phyloP scores from a whole-genome alignment of 257 asterid species.

The Solanum commersonii region DNA sequence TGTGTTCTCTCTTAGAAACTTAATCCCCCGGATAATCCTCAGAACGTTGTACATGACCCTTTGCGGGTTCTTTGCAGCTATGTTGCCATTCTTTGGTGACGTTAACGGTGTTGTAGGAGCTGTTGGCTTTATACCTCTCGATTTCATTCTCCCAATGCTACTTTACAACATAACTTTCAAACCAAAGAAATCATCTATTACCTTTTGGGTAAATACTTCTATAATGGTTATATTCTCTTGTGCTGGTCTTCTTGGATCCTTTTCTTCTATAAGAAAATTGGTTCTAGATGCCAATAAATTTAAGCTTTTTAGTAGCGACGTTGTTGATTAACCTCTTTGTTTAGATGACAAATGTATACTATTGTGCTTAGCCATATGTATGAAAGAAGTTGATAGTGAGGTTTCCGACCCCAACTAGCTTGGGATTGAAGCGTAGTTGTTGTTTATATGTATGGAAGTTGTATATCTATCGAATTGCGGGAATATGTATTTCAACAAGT shows the following conservation, averaged over 20 bases:
- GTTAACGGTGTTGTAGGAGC: constrained; percentile 87
- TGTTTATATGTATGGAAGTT: neutral
- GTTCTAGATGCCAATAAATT: constrained; percentile 63
- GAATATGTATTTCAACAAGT: neutral
- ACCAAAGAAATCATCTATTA: constrained; percentile 44
- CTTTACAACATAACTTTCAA: constrained; percentile 73
- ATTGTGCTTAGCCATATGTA: neutral
- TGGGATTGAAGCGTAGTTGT: neutral
- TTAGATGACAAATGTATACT: neutral
- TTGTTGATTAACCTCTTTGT: constrained; percentile 37
- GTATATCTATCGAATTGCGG: neutral
- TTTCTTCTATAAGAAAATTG: constrained; percentile 70
- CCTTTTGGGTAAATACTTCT: constrained; percentile 50
- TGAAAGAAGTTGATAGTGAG: neutral
- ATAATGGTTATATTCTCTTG: constrained; percentile 67
- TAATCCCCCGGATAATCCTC: constrained; percentile 77
- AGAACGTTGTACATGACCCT: constrained; percentile 51
- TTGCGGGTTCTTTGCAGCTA: constrained; percentile 86
- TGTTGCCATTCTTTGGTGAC: constrained; percentile 96
- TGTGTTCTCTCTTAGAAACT: constrained; percentile 64
- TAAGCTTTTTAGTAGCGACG: constrained; percentile 69
- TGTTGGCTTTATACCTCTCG: constrained; percentile 88
- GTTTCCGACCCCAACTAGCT: neutral
- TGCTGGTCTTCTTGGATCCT: constrained; percentile 71
- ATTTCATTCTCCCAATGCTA: constrained; percentile 88